A percentile compares a stretch with the other conserved stretches of the same genome.
phyloP scores from a whole-genome alignment of 2,329 filamentous ascomycete species.

The Ambrosiella beaveri region DNA sequence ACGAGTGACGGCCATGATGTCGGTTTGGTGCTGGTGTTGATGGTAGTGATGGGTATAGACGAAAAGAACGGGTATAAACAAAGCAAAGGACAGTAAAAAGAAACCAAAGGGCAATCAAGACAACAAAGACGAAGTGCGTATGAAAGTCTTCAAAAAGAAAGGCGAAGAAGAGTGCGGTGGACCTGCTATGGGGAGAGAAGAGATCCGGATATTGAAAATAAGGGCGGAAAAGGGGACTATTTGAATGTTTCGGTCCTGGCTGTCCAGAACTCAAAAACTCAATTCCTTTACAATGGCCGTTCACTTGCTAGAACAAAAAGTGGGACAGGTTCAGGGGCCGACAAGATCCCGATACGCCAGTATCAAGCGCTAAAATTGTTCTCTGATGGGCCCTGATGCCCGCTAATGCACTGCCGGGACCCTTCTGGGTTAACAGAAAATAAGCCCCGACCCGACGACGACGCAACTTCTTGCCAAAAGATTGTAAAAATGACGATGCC shows the following conservation, averaged over 20 bases:
- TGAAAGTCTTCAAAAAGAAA: slow-evolving; percentile 2
- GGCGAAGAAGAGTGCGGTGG: slow-evolving; percentile 1
- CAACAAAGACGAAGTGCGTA: neutral
- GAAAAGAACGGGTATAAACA: slow-evolving; percentile 1
- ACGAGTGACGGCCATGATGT: slow-evolving; percentile 47
- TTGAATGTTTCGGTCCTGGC: slow-evolving; percentile 4
- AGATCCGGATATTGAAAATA: neutral
- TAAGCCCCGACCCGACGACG: too few relatives aligned
- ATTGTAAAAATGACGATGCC: too few relatives aligned
- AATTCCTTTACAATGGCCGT: neutral
- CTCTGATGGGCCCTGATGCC: neutral
- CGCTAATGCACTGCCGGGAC: neutral
- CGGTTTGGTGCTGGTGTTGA: neutral
- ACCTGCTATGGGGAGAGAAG: slow-evolving; percentile 2
- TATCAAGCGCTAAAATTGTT: neutral
- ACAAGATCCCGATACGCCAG: neutral
- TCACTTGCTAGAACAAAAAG: neutral
- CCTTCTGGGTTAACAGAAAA: too few relatives aligned
- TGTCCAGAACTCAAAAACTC: neutral
- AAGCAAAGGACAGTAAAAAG: neutral
- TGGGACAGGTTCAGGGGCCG: slow-evolving; percentile 2
- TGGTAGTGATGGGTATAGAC: slow-evolving; percentile 2
- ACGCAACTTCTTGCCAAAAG: too few relatives aligned
- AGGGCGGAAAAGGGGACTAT: slow-evolving; percentile 10
- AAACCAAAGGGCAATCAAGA: slow-evolving; percentile 1